phyloP scores from a whole-genome alignment of 2,329 filamentous ascomycete species.

The Talaromyces piceae region DNA sequence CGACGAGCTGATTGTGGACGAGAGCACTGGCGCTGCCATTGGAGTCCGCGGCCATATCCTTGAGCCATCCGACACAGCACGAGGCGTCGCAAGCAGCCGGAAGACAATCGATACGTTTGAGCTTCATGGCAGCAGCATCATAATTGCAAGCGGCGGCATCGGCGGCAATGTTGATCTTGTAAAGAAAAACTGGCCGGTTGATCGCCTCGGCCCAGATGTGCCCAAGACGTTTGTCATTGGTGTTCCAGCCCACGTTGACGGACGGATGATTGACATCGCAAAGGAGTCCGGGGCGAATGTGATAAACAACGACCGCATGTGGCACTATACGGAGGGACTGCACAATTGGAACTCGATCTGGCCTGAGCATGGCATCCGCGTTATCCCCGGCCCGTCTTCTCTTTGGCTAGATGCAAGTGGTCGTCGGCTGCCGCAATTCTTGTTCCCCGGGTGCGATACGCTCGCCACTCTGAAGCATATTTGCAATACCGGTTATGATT shows the following conservation, averaged over 20 bases:
- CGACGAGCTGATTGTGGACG: constrained; percentile 50
- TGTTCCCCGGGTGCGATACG: constrained; percentile 53
- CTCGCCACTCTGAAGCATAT: constrained; percentile 53
- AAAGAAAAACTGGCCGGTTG: constrained; percentile 51
- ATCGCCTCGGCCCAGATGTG: constrained; percentile 50
- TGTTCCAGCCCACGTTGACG: constrained; percentile 58
- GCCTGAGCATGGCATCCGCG: constrained; percentile 54
- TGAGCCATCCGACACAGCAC: constrained; percentile 41
- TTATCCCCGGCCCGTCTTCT: constrained; percentile 54
- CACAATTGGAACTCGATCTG: constrained; percentile 58
- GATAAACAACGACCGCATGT: constrained; percentile 58
- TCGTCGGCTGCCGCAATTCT: constrained; percentile 49
- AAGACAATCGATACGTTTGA: constrained; percentile 46
- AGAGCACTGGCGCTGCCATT: constrained; percentile 41
- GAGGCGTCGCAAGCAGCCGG: constrained; percentile 47
- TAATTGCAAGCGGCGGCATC: constrained; percentile 53
- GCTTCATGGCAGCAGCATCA: constrained; percentile 45
- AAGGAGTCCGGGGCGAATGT: constrained; percentile 47
- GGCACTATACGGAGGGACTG: constrained; percentile 59
- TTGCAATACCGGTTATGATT: constrained; percentile 54
- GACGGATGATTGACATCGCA: constrained; percentile 54
- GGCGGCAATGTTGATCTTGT: constrained; percentile 56
- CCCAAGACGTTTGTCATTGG: constrained; percentile 53
- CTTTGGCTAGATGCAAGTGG: constrained; percentile 57
- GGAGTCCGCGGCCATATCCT: constrained; percentile 51